Evolutionary conservation across 1,284 basidiomycete genomes (phyloP).

Genomic region (Sanghuangporus baumii): DNA sequence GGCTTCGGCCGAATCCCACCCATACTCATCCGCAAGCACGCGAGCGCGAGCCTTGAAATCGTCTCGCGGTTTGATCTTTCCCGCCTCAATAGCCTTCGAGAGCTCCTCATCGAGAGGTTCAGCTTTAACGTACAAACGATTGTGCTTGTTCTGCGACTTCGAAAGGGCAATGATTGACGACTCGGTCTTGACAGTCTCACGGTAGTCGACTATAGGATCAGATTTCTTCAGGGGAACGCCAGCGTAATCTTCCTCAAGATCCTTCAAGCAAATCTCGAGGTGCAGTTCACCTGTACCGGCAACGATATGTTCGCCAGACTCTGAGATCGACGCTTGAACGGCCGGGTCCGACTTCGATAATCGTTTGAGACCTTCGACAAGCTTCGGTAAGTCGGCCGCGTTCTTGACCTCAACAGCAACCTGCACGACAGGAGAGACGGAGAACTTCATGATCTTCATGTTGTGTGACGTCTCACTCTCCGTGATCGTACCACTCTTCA

Average conservation of each 20-base stretch:
- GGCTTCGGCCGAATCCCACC: constrained; percentile 99
- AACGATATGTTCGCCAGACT: constrained; percentile 97
- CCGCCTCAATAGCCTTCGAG: constrained; percentile 86
- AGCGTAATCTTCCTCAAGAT: constrained; percentile 99
- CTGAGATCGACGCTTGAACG: constrained; percentile 92
- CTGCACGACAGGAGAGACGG: constrained; percentile 98
- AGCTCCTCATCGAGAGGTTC: constrained; percentile 93
- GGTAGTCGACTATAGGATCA: constrained; percentile 96
- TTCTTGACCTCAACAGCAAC: constrained; percentile 99
- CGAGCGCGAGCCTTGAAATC: constrained; percentile 98
- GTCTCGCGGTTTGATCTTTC: constrained; percentile 87
- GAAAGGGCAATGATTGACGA: constrained; percentile 95
- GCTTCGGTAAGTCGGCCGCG: constrained; percentile 97
- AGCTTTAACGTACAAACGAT: constrained; percentile 94
- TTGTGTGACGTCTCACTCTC: constrained; percentile 99
- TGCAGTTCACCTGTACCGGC: constrained; percentile 99
- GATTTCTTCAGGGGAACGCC: constrained; percentile 99
- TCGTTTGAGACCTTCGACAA: constrained; percentile 99
- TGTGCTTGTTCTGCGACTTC: constrained; percentile 99
- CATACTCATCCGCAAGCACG: constrained; percentile 92
- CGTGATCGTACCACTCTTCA: constrained; percentile 98
- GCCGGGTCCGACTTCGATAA: constrained; percentile 99
- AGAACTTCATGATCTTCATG: constrained; percentile 99
- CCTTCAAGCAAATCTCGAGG: constrained; percentile 99
- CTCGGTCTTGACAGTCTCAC: constrained; percentile 97